phyloP scores from a whole-genome alignment of 225 moss, liverwort and hornwort genomes.

The Pseudoscleropodium purum region DNA sequence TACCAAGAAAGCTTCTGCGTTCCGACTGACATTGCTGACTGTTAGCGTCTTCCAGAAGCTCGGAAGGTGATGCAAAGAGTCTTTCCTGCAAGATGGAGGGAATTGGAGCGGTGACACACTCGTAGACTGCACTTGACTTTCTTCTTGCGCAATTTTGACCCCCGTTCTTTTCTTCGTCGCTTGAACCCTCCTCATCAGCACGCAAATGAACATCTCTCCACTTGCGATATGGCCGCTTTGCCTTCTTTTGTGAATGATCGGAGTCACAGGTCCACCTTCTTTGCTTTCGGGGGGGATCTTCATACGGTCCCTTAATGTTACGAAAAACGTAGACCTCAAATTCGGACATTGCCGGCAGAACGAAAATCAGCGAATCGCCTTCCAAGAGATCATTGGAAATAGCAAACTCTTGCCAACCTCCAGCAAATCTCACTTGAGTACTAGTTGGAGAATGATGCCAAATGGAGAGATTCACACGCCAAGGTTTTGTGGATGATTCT shows the following conservation, averaged over 20 bases:
- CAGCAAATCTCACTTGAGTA: not conserved
- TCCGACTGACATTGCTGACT: not conserved
- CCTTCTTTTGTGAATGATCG: too few species aligned
- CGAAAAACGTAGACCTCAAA: not conserved
- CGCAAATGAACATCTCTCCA: not conserved
- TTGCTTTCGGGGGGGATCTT: not conserved
- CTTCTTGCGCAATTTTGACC: not conserved
- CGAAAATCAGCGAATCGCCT: not conserved
- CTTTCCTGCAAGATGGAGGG: not conserved
- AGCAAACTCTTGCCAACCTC: not conserved
- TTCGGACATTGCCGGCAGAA: not conserved
- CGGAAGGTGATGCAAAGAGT: not conserved
- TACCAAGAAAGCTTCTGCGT: not conserved
- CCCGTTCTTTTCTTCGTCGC: not conserved
- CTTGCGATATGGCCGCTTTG: not conserved
- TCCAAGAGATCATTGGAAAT: not conserved
- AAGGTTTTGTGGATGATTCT: not conserved
- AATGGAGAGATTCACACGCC: not conserved
- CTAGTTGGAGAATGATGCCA: not conserved
- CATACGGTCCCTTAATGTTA: not conserved
- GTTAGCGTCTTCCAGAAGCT: not conserved
- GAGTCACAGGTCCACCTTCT: not conserved
- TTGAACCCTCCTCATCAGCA: not conserved
- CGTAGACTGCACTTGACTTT: not conserved
- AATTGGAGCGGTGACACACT: not conserved